Base-by-base conservation (phyloP, 2,329 filamentous ascomycete genomes). In the Epichloe coenophiala region DNA sequence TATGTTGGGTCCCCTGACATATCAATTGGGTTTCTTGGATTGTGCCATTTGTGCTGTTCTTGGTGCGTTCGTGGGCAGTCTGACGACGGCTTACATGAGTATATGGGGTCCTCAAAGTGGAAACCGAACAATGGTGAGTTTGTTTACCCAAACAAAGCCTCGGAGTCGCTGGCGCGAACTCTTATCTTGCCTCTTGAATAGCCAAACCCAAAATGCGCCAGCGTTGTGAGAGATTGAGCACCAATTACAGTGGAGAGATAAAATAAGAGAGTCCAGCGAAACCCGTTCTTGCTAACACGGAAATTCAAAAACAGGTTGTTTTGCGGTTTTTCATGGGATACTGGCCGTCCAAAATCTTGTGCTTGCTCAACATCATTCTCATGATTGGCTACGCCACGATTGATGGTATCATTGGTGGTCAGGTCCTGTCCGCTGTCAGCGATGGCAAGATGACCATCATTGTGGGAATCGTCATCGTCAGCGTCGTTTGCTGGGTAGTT, bases 371-470 rank as follows among this genome's bases (percentile, higher is more conserved):
- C 47, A 54, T 63, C 75, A 78, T 87, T 61, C 84, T 84, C 48
- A 66, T 83, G 58, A 81, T 89, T 63, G 86, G 86, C 47, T 91
- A 87, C 81, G 83, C 82, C 4, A 75, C 82, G 0, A 81, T 89
- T 56, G 91, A 93, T 61, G 77, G 80, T 50, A 89, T 93, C 55
- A 85, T 91, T 15, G 87, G 86, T 17, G 84, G 85, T 0, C 83
- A 91, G 63, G 75, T 91, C 6, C 74, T 93, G 57, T 75, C 87
- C 51, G 83, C 86, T 1, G 81, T 91, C 44, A 89, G 88, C 61
- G 61, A 65, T 44, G 61, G 61, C 4, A 65, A 76, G 47, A 80
- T 90, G 56, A 84, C 84, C 6, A 84, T 85, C 44, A 84, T 73
- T 61, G 86, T 84, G 1, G 86, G 86, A 19, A 84, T 93, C 54